A percentile compares a stretch with the other conserved stretches of the same genome.
These are phyloP conservation scores for Cryptococcus sp. DNA, from an alignment of 1,284 basidiomycete species.

Conservation along the genomic window DNA sequence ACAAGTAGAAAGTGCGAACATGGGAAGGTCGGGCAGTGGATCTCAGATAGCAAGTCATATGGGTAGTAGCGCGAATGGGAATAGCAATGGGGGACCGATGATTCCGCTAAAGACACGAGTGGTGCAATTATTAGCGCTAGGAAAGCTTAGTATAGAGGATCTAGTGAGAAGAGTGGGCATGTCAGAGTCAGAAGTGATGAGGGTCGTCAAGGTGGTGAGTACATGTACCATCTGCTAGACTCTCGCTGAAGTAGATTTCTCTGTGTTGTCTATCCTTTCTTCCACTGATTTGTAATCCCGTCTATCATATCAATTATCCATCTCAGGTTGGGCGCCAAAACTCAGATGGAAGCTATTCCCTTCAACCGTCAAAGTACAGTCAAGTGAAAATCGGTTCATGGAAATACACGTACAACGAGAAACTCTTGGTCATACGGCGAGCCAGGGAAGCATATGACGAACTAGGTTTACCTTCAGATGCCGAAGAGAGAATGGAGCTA, in stretches of 20 bases:
- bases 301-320: neutral
- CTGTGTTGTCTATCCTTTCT: neutral
- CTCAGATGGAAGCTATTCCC: slow-evolving; percentile 15
- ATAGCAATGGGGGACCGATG: slow-evolving; percentile 6
- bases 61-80: neutral
- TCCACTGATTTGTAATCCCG: neutral
- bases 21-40: slow-evolving; percentile 5
- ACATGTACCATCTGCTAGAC: neutral
- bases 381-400: slow-evolving; percentile 41
- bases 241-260: neutral
- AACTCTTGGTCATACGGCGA: slow-evolving; percentile 24
- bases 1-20: neutral
- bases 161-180: slow-evolving; percentile 28
- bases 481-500: slow-evolving; percentile 36
- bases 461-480: slow-evolving; percentile 25
- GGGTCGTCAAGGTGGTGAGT: slow-evolving; percentile 40
- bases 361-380: slow-evolving; percentile 36
- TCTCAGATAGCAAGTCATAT: neutral
- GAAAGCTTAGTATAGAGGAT: slow-evolving; percentile 24
- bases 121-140: slow-evolving; percentile 39
- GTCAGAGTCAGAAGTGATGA: slow-evolving; percentile 33
- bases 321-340: slow-evolving; percentile 23
- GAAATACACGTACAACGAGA: slow-evolving; percentile 38
- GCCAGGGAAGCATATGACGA: slow-evolving; percentile 41
- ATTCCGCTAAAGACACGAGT: slow-evolving; percentile 44